Base-by-base conservation (phyloP, 768 basidiomycete species). In the Lactifluus piperatus region DNA sequence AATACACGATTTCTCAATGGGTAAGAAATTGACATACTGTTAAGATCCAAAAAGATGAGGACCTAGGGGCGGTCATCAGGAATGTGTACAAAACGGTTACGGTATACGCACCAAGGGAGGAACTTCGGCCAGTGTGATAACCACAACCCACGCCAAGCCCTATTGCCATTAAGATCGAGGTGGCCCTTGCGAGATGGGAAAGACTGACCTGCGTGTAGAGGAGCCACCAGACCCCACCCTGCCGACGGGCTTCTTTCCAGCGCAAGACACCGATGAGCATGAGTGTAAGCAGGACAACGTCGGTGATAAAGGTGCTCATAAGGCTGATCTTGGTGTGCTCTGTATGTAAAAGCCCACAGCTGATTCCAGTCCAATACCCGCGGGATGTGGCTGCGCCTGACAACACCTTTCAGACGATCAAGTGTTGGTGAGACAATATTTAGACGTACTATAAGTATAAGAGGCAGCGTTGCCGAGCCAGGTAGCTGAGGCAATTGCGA, bases 191-290 rank as follows among this genome's bases (percentile, higher is more conserved):
- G 9, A 36, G 18, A 14, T 2, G 20, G 20, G 16, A 20, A 34
- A 47, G 7, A 14, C 24, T 26, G 30, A 51, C 50, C 26, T 57
- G 50, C 1, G 41, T 39, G 16, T 48, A 58, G 30, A 58, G 45
- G 18, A 53, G 14, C 45, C 16, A 10, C 57, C 45, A 58, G 20
- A 47, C n/a, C 2, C 51, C 44, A 4, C 51, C 45, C 20, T 3
- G 6, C 29, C 4, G 7, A 39, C 18, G 57, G 6, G 36, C 27
- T 18, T 32, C 22, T n/a, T 41, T 29, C 57, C 57, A 58, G 22
- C 57, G 57, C 16, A 47, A 41, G 16, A 58, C 26, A 5, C 57
- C 57, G 3, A 11, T 22, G 13, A 58, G 27, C 57, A 53, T 53
- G 27, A 58, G 51, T 2, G 4, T 5, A 7, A 58, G 51, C 13